Conservation (phyloP, 176 grass and related monocot genomes). For the Elaeis guineensis region DNA sequence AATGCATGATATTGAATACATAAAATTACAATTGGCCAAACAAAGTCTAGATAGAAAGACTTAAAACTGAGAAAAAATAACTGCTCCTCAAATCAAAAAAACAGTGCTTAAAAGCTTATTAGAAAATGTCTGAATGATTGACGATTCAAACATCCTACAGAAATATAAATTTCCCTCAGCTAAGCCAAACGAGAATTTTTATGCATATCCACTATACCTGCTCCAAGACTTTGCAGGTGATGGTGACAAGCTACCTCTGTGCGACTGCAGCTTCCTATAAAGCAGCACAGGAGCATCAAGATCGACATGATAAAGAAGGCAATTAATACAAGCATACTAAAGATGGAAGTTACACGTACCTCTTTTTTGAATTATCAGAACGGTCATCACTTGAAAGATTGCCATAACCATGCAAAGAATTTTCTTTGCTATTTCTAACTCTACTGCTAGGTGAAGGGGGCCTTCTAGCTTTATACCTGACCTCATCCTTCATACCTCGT, state of each 20-base stretch:
- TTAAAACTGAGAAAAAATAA: too few relatives aligned
- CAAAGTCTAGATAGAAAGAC: too few relatives aligned
- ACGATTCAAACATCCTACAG: too few relatives aligned
- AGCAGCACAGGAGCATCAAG: constrained; percentile 17
- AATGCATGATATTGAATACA: too few relatives aligned
- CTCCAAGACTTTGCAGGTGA: constrained; percentile 59
- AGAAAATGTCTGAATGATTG: too few relatives aligned
- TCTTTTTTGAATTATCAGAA: constrained; percentile 50
- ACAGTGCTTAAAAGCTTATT: too few relatives aligned
- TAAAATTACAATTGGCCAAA: too few relatives aligned
- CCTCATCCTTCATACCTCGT: constrained; percentile 28
- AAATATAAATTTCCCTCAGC: too few relatives aligned
- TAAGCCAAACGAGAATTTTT: too few relatives aligned
- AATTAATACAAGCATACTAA: constrained; percentile 9
- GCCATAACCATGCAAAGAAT: constrained; percentile 38
- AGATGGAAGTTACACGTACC: constrained; percentile 16
- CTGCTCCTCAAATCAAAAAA: too few relatives aligned
- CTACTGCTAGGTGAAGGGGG: constrained; percentile 42
- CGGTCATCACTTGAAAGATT: constrained; percentile 52
- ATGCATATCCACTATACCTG: constrained; percentile 27
- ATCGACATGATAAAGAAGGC: background rate
- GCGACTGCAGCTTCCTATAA: constrained; percentile 50
- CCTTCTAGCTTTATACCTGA: constrained; percentile 36
- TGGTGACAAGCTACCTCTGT: constrained; percentile 40
- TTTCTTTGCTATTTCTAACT: constrained; percentile 41